Evolutionary conservation across 2,329 filamentous ascomycete species (phyloP), one percentile per base, ranked within the genome.

Genomic region (Talaromyces sp.): DNA sequence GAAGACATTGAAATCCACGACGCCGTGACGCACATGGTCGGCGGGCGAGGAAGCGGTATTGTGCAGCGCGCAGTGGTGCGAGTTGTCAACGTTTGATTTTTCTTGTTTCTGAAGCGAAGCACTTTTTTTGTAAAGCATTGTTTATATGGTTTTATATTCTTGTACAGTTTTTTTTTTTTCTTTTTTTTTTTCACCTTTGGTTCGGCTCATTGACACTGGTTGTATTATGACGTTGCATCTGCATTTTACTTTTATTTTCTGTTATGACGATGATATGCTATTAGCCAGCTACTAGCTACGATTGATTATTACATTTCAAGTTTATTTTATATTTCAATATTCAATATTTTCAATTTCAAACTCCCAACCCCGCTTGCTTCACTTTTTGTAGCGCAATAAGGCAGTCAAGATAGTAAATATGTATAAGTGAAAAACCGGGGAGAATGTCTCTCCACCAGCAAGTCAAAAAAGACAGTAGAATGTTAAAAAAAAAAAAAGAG

Each of bases 1-100:
- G 56, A 59, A 42, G 57, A 56, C 22, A 11, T 54, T 10, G 60
- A 62, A 25, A 62, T 62, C 15, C 60, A 62, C 57, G 60, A 62
- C 25, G 60, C 60, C 1, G 60, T 62, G 27, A 58, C 60, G 27
- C 60, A 59, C 5, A 58, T 47, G 32, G 49, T 53, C 11, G 49
- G 49, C 27, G 49, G 49, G 8, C 49, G 28, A 1, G 25, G 28
- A 4, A 22, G 49, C 25, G 44, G 44, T 10, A 28, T 53, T 17
- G 57, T 59, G 28, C 19, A 59, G 32, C 58, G 57, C 19, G 57
- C 60, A 6, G 60, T 57, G n/a, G 60, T 62, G 33, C 33, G 60
- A n/a, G 52, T 62, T 25, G 52, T 62, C 9, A 62, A 62, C 22
- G 60, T 62, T 25, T 47, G 22, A 22, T 42, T 53, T 51, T 11